Evolutionary conservation across 2,329 filamentous ascomycete genomes (phyloP).

Genomic region (Cercospora beticola): DNA sequence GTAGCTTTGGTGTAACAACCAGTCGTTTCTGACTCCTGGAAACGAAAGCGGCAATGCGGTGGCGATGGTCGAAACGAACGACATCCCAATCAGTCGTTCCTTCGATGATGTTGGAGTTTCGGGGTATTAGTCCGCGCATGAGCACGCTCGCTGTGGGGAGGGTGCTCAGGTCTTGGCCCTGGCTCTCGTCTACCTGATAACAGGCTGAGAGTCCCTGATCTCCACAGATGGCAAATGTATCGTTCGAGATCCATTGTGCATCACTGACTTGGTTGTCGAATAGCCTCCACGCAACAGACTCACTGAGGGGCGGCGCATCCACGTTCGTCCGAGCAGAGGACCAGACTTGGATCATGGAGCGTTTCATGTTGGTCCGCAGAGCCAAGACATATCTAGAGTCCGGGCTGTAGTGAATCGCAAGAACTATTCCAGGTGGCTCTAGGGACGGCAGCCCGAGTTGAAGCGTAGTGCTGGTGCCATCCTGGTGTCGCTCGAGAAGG

Average conservation of each 20-base stretch:
- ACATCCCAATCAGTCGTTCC: slow-evolving; percentile 27
- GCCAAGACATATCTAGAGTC: slow-evolving; percentile 35
- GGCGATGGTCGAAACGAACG: slow-evolving; percentile 40
- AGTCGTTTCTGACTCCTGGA: slow-evolving; percentile 33
- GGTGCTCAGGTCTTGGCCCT: slow-evolving; percentile 10
- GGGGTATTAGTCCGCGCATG: slow-evolving; percentile 23
- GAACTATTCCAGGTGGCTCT: slow-evolving; percentile 32
- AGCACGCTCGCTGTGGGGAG: slow-evolving; percentile 14
- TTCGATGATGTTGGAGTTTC: slow-evolving; percentile 20
- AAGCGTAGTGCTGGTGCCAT: slow-evolving; percentile 25
- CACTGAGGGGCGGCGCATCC: slow-evolving; percentile 26
- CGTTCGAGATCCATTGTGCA: slow-evolving; percentile 46
- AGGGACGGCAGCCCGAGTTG: slow-evolving; percentile 28
- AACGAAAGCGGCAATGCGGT: slow-evolving; percentile 39
- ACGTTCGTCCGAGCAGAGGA: slow-evolving; percentile 12
- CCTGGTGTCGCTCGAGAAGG: slow-evolving; percentile 31
- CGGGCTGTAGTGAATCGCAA: slow-evolving; percentile 35
- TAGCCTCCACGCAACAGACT: slow-evolving; percentile 43
- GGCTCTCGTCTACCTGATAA: slow-evolving; percentile 25
- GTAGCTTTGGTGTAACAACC: slow-evolving; percentile 34
- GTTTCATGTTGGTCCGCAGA: slow-evolving; percentile 32
- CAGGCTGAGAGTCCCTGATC: slow-evolving; percentile 33
- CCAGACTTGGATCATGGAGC: slow-evolving; percentile 37
- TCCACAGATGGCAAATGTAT: slow-evolving; percentile 47
- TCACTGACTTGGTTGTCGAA: slow-evolving; percentile 46